Base-by-base conservation (phyloP, 2,329 filamentous ascomycete genomes). In the Calonectria naviculata region DNA sequence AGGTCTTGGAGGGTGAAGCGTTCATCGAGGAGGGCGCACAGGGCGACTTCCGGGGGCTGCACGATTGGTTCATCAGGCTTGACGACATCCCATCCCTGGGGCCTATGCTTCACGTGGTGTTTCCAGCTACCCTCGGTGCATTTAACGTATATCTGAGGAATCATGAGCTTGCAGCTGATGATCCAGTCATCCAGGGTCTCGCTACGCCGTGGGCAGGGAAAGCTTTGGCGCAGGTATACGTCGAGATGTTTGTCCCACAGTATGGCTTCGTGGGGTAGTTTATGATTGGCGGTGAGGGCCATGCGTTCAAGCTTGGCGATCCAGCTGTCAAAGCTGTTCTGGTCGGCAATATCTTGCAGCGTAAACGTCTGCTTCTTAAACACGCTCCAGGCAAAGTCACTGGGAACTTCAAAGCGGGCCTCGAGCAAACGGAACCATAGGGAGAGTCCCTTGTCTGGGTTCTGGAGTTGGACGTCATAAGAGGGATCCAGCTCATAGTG, bases 121-220 rank as follows among this genome's bases (percentile, higher is more conserved):
- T 26, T 58, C 52, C 52, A 58, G 52, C 52, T 58, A 15, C 52
- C 52, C 10, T 58, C 31, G n/a, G 52, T 58, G 52, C 52, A 58
- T 24, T 58, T 58, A 28, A 58, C 52, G 31, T 58, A 58, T 58
- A 58, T 58, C 31, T 58, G 52, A 5, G 52, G 52, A 3, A 58
- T 38, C 52, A 38, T 58, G 5, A 58, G 52, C 31, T 58, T 58
- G 52, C 52, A 58, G 52, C 52, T 58, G 52, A 58, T 38, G 2
- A 58, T 58, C 52, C 52, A 58, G 31, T 58, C 52, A 19, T 58
- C 52, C 12, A 58, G 21, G 21, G n/a, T 36, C 38, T 58, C 52
- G 52, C 26, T 58, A 21, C 52, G 52, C 34, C 52, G 52, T 58
- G 52, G 52, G 34, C 52, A 58, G 5, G 52, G 52, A 36, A 58